phyloP scores from a whole-genome alignment of 1,284 basidiomycete species.

The Sporisorium iseilematis-ciliati region DNA sequence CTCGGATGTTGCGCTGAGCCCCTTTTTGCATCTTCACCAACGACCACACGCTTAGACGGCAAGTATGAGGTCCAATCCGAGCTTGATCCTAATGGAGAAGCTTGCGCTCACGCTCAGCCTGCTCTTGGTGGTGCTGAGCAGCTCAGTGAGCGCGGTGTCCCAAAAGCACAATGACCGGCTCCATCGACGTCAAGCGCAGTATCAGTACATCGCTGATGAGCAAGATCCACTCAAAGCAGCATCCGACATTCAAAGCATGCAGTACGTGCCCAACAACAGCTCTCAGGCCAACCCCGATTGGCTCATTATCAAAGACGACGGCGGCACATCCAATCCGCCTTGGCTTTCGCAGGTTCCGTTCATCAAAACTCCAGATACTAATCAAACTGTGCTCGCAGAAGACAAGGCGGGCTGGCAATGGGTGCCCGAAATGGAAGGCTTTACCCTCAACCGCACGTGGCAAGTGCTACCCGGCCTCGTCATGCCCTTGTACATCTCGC shows the following conservation, averaged over 20 bases:
- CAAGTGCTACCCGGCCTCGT: conserved; percentile 29
- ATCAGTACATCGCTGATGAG: conserved; percentile 50
- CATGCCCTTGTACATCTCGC: conserved; percentile 60
- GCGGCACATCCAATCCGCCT: conserved; percentile 28
- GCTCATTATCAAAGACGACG: conserved; percentile 49
- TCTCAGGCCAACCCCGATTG: conserved; percentile 24
- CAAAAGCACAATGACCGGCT: conserved; percentile 1
- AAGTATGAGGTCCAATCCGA: background rate
- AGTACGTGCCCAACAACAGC: conserved; percentile 31
- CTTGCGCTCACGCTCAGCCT: background rate
- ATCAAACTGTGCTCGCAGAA: conserved; percentile 5
- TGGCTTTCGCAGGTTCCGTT: conserved; percentile 46
- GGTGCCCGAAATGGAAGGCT: conserved; percentile 52
- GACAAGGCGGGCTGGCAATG: conserved; percentile 39
- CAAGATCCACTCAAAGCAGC: conserved; percentile 50
- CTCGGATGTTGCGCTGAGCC: background rate
- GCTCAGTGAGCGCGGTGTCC: background rate
- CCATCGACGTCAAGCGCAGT: conserved; percentile 30
- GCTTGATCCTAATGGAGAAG: background rate
- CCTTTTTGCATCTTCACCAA: background rate
- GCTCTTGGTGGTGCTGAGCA: background rate
- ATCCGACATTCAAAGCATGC: conserved; percentile 43
- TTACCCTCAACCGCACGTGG: conserved; percentile 55
- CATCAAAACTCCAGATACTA: conserved; percentile 26
- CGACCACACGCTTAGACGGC: background rate